phyloP scores from a whole-genome alignment of 1,284 basidiomycete species.

The Butyriboletus regius region DNA sequence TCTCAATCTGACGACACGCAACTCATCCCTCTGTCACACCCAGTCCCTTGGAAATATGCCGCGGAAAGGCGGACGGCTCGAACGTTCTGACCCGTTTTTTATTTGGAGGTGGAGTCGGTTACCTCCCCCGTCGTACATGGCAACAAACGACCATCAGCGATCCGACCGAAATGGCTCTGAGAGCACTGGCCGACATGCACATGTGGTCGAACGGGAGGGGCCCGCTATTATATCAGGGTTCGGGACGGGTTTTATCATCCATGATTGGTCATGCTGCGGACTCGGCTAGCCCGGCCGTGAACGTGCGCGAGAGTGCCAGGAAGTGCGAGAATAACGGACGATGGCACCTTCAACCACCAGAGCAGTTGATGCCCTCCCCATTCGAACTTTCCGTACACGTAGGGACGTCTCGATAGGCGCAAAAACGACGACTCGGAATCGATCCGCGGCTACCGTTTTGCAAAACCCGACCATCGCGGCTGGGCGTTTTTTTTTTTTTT shows the following conservation, averaged over 20 bases:
- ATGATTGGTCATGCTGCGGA: neutral
- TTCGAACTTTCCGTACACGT: neutral
- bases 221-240: neutral
- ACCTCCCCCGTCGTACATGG: neutral
- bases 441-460: slow-evolving; percentile 3
- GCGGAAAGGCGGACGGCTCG: slow-evolving; percentile 13
- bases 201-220: too few species aligned
- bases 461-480: slow-evolving; percentile 5
- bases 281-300: neutral
- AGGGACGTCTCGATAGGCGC: slow-evolving; percentile 2
- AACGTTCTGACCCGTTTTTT: neutral
- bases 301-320: neutral
- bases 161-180: neutral
- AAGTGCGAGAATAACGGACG: slow-evolving; percentile 6
- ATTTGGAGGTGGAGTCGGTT: too few species aligned
- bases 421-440: neutral
- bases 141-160: neutral
- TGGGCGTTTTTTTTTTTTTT: too few species aligned
- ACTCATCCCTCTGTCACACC: too few species aligned
- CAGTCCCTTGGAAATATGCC: slow-evolving; percentile 1
- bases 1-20: neutral
- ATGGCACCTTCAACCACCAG: too few species aligned
- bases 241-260: neutral
- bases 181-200: neutral
- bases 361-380: neutral